Conservation (phyloP, 2,329 filamentous ascomycete species). For the Pestalotiopsis sp. region DNA sequence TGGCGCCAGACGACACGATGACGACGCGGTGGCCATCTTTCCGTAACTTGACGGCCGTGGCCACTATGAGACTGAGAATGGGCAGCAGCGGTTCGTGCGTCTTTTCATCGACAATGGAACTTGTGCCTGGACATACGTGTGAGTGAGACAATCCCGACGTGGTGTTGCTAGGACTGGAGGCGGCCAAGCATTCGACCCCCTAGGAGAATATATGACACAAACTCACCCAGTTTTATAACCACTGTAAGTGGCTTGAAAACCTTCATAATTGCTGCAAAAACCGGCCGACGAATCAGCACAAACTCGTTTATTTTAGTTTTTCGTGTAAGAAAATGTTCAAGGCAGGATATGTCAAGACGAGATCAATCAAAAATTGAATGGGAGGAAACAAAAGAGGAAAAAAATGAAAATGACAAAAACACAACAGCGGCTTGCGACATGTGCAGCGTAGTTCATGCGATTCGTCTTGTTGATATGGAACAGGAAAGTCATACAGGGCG, state of each 20-base stretch:
- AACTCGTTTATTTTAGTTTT: neutral
- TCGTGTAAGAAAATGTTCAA: neutral
- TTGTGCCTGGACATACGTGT: constrained; percentile 69
- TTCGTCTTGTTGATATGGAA: constrained; percentile 9
- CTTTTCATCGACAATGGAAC: constrained; percentile 97
- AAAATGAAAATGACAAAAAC: neutral
- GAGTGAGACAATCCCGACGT: neutral
- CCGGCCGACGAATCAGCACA: constrained; percentile 18
- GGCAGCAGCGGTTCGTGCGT: constrained; percentile 93
- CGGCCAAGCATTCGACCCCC: neutral
- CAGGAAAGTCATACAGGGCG: constrained; percentile 30
- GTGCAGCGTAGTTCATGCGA: neutral
- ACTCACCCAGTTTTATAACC: constrained; percentile 85
- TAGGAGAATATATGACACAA: neutral
- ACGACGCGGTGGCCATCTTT: constrained; percentile 94
- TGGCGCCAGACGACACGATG: constrained; percentile 95
- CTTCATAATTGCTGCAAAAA: constrained; percentile 61
- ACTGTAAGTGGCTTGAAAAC: constrained; percentile 68
- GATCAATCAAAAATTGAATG: neutral
- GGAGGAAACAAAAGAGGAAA: neutral
- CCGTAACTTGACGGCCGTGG: constrained; percentile 84
- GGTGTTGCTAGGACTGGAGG: neutral
- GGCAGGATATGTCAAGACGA: neutral
- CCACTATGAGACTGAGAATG: constrained; percentile 88
- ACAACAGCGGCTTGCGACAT: neutral